Percentiles rank a stretch among this genome's conserved stretches.
These are phyloP conservation scores for Ensete ventricosum DNA, from an alignment of 176 grass and related monocot genomes.

Conservation along the genomic window DNA sequence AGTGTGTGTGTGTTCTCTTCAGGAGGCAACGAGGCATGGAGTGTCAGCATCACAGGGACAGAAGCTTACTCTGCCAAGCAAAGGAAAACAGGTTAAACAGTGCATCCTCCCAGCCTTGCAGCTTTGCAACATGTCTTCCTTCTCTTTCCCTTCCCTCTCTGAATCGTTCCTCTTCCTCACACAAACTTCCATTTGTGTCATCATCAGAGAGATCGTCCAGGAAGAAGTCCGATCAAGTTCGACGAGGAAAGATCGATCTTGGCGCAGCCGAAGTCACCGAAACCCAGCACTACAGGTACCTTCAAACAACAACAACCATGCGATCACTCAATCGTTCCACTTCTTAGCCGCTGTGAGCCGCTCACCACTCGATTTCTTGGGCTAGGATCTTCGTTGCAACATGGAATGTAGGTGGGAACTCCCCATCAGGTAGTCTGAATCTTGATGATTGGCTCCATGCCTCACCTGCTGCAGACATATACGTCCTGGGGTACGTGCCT, in stretches of 20 bases:
- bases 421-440: conserved; percentile 55
- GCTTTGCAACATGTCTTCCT: neutral
- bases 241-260: conserved; percentile 39
- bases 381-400: conserved; percentile 85
- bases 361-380: neutral
- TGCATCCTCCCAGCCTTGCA: neutral
- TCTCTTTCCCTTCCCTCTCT: conserved; percentile 22
- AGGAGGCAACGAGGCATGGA: conserved; percentile 24
- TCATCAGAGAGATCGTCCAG: conserved; percentile 1
- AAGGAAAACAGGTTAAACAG: conserved; percentile 68
- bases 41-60: conserved; percentile 58
- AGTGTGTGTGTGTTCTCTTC: neutral
- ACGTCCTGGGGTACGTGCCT: conserved; percentile 75
- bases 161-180: conserved; percentile 18
- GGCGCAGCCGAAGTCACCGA: conserved; percentile 49
- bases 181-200: neutral
- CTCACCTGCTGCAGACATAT: conserved; percentile 71
- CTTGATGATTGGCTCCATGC: conserved; percentile 72
- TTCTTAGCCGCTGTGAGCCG: neutral
- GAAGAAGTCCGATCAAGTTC: neutral
- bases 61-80: conserved; percentile 61
- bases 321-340: neutral
- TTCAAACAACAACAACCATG: too few species aligned
- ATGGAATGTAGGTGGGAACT: conserved; percentile 89
- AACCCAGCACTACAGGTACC: conserved; percentile 58